These are phyloP conservation scores for Betula pendula DNA, from an alignment of 306 rosid species.

Conservation along the genomic window DNA sequence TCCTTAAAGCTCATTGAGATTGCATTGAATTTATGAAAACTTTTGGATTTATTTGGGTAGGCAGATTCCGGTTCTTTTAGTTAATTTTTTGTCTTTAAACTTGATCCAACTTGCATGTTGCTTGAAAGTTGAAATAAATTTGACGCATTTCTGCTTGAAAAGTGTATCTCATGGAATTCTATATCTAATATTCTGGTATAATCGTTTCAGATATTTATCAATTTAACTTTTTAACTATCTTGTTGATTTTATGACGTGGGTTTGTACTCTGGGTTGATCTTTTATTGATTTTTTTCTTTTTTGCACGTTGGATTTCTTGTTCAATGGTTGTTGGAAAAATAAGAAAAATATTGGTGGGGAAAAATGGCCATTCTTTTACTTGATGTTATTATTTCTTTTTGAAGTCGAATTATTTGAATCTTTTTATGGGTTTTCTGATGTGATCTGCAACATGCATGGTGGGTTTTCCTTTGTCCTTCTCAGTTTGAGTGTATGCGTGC, in stretches of 20 bases:
- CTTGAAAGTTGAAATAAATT: neutral
- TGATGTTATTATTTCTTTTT: neutral
- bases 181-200: neutral
- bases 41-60: neutral
- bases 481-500: conserved; percentile 1
- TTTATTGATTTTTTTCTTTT: neutral
- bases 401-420: neutral
- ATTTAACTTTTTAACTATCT: too few species aligned
- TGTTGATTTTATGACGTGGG: too few species aligned
- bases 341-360: neutral
- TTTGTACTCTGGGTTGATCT: neutral
- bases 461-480: conserved; percentile 16
- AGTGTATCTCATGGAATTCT: neutral
- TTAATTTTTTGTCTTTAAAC: neutral
- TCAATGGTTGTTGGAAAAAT: neutral
- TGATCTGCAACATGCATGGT: conserved; percentile 7
- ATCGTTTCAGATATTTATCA: neutral
- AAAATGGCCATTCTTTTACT: neutral
- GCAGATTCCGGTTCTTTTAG: neutral
- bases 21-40: neutral
- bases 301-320: neutral
- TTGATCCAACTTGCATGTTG: neutral
- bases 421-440: neutral
- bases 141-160: neutral
- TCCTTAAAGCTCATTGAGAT: neutral